Evolutionary conservation across 1,284 basidiomycete genomes (phyloP), one percentile per base, ranked within the genome.

Genomic region (Bjerkandera adusta): DNA sequence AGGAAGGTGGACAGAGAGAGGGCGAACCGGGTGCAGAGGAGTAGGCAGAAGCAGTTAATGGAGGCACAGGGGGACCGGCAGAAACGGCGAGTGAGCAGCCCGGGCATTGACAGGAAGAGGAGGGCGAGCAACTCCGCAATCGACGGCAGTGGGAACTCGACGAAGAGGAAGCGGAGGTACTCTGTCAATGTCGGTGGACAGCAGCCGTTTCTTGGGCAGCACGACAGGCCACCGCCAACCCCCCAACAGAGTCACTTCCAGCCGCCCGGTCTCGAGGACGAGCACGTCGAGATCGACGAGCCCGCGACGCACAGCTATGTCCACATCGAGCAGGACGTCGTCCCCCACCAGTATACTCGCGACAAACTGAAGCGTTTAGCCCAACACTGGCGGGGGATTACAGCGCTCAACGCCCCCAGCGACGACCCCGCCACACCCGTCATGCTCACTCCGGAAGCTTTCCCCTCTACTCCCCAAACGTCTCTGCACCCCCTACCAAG

Each of bases 381-480:
- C 8, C 72, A 75, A 27, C 67, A 75, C 25, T 88, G 85, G 85
- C 68, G 85, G 6, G 85, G 85, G 1, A 66, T 87, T 20, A 78
- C 79, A n/a, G 83, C 85, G 3, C 67, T 86, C 50, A 49, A 57
- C 67, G n/a, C 56, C 67, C 20, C 57, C 4, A 20, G 20, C 24
- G 2, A 57, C 62, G 16, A 61, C 58, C 36, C 61, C 60, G 5
- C 61, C 61, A 58, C 55, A 43, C 52, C 69, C 51, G 54, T 65
- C 47, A 47, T 53, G 54, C 62, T 70, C 60, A 47, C 60, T 41
- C 21, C 67, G 53, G 57, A 60, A 30, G 51, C 54, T 24, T 22
- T 60, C 29, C 57, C 57, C n/a, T 47, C 51, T 10, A 47, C 57
- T 1, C 54, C 66, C 2, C 66, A 49, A 33, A 66, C 67, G 4